Conservation (phyloP, 2,329 filamentous ascomycete genomes). For the Mollisia scopiformis region DNA sequence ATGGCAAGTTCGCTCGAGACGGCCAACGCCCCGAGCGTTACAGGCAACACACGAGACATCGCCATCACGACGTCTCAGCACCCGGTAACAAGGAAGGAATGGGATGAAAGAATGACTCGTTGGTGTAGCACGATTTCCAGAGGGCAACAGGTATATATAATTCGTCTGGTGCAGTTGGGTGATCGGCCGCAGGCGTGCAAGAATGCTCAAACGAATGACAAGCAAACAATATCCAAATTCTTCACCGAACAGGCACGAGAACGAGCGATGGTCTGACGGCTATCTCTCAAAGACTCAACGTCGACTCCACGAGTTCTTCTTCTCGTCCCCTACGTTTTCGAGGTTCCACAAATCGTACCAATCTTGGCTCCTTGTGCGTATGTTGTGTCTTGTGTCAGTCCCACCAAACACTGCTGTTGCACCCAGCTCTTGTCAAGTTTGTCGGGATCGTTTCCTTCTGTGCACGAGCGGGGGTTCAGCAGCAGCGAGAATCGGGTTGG, state of each 20-base stretch:
- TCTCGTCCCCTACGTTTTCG: constrained; percentile 12
- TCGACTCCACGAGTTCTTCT: constrained; percentile 17
- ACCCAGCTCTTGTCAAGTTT: constrained; percentile 21
- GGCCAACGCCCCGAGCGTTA: constrained; percentile 34
- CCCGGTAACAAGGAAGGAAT: not conserved
- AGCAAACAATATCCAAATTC: constrained; percentile 28
- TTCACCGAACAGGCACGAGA: constrained; percentile 14
- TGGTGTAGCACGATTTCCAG: constrained; percentile 22
- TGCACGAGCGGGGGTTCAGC: constrained; percentile 13
- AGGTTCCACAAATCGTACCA: constrained; percentile 24
- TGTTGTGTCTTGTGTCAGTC: constrained; percentile 20
- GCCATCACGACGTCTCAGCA: constrained; percentile 24
- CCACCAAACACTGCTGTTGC: constrained; percentile 12
- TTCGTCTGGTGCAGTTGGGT: constrained; percentile 2
- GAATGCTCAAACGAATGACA: constrained; percentile 28
- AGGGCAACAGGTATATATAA: constrained; percentile 16
- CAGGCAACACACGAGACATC: constrained; percentile 23
- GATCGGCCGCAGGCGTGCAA: constrained; percentile 11
- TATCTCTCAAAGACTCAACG: constrained; percentile 22
- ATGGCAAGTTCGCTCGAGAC: constrained; percentile 31
- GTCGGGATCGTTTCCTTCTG: constrained; percentile 18
- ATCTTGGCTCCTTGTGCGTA: constrained; percentile 15
- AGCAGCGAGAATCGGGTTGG: constrained; percentile 18
- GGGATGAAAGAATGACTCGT: constrained; percentile 7
- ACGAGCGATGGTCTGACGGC: constrained; percentile 11